Conservation (phyloP, 257 asterid species). For the Orobanche coerulescens region DNA sequence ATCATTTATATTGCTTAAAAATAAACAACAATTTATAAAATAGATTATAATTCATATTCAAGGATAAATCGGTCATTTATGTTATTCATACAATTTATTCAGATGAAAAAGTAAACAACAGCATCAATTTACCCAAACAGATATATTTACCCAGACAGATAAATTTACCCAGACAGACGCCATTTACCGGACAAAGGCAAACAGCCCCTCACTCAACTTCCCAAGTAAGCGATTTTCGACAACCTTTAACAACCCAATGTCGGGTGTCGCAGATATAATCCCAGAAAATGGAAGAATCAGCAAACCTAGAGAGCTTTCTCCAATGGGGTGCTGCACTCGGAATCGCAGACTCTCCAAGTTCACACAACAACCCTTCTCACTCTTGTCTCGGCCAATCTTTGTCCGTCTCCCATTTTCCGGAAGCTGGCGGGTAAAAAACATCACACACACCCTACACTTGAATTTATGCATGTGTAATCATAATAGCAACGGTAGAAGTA, state of each 20-base stretch:
- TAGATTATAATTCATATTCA: no score
- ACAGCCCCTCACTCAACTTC: neutral
- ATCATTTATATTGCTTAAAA: no score
- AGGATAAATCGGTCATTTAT: no score
- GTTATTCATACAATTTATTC: no score
- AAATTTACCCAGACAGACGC: no score
- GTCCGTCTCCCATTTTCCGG: slow-evolving; percentile 52
- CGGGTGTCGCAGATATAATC: no score
- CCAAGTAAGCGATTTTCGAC: no score
- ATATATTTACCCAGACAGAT: no score
- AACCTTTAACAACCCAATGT: neutral
- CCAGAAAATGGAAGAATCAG: slow-evolving; percentile 32
- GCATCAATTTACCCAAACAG: no score
- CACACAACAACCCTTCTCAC: slow-evolving; percentile 21
- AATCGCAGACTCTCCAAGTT: slow-evolving; percentile 44
- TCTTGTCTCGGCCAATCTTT: slow-evolving; percentile 52
- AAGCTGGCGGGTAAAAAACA: slow-evolving; percentile 71
- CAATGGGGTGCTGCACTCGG: slow-evolving; percentile 61
- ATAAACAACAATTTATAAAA: no score
- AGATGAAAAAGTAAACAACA: no score
- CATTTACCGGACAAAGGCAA: no score
- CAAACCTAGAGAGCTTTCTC: slow-evolving; percentile 46
- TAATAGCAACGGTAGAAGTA: neutral
- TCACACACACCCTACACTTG: neutral
- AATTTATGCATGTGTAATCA: neutral